Conservation (phyloP, 2,329 filamentous ascomycete genomes). For the Alternaria brassicicola region DNA sequence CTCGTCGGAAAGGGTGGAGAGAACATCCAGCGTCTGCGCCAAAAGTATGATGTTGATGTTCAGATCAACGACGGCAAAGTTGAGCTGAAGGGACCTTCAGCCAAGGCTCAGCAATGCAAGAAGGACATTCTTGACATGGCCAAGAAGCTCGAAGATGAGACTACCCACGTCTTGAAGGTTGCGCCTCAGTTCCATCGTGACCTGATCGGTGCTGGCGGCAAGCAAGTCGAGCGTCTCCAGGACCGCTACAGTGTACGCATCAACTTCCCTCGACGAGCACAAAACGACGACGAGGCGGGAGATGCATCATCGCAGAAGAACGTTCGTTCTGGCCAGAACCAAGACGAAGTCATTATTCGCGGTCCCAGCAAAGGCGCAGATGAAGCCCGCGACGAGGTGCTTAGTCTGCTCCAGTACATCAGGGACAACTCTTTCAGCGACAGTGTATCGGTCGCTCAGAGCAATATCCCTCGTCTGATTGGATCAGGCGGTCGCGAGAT, state of each 20-base stretch:
- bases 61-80: conserved; percentile 94
- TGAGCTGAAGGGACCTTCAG: conserved; percentile 92
- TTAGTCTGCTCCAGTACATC: conserved; percentile 85
- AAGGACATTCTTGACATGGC: conserved; percentile 78
- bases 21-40: conserved; percentile 71
- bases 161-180: conserved; percentile 84
- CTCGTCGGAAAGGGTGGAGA: conserved; percentile 71
- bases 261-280: conserved; percentile 80
- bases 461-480: conserved; percentile 91
- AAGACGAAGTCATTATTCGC: conserved; percentile 88
- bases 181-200: conserved; percentile 93
- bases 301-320: conserved; percentile 67
- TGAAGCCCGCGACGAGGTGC: conserved; percentile 87
- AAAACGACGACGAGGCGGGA: conserved; percentile 73
- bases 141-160: conserved; percentile 88
- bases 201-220: conserved; percentile 86
- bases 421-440: conserved; percentile 84
- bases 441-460: conserved; percentile 84
- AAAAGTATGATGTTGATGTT: conserved; percentile 76
- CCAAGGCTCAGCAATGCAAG: conserved; percentile 88
- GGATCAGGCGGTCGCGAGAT: conserved; percentile 88
- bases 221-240: conserved; percentile 89
- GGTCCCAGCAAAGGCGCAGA: conserved; percentile 94
- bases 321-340: conserved; percentile 69
- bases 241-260: conserved; percentile 92